A percentile compares a stretch with the other conserved stretches of the same genome.
phyloP scores from a whole-genome alignment of 352 stramenopile species.

The Plasmopara muralis region DNA sequence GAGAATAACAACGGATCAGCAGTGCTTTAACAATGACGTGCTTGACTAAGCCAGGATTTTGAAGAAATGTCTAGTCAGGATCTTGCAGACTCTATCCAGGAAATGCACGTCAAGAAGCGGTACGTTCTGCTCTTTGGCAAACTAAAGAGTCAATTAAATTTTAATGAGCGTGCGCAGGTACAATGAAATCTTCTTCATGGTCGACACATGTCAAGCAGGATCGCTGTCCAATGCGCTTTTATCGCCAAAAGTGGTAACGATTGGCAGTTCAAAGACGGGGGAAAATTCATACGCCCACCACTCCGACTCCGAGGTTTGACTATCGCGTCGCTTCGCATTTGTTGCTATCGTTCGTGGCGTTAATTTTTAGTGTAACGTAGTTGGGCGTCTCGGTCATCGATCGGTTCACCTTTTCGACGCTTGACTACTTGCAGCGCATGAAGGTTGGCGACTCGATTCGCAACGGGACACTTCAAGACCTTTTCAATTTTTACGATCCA shows the following conservation, averaged over 20 bases:
- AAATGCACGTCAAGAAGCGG: slow-evolving; percentile 91
- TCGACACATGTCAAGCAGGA: slow-evolving; percentile 96
- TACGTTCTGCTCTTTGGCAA: slow-evolving; percentile 7
- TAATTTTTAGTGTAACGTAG: slow-evolving; percentile 21
- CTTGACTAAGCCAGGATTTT: slow-evolving; percentile 59
- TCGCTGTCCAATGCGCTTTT: slow-evolving; percentile 85
- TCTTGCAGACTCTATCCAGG: slow-evolving; percentile 87
- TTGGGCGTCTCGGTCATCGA: slow-evolving; percentile 84
- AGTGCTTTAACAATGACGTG: slow-evolving; percentile 8
- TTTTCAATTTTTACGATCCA: slow-evolving; percentile 82
- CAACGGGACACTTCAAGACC: slow-evolving; percentile 52
- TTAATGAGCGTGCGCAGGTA: slow-evolving; percentile 46
- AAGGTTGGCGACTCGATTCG: slow-evolving; percentile 70
- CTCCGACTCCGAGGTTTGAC: slow-evolving; percentile 63
- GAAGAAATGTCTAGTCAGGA: slow-evolving; percentile 96
- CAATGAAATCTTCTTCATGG: slow-evolving; percentile 94
- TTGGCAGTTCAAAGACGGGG: slow-evolving; percentile 86
- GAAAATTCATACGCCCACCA: slow-evolving; percentile 96
- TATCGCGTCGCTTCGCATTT: slow-evolving; percentile 1
- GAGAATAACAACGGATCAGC: slow-evolving; percentile 5
- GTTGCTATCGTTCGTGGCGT: neutral
- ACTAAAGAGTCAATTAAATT: no score
- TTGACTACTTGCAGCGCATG: slow-evolving; percentile 84
- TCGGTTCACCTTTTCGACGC: slow-evolving; percentile 84
- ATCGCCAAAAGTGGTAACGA: slow-evolving; percentile 89